Evolutionary conservation across 1,284 basidiomycete genomes (phyloP), one percentile per base, ranked within the genome.

Genomic region (Mycosarcoma maydis): DNA sequence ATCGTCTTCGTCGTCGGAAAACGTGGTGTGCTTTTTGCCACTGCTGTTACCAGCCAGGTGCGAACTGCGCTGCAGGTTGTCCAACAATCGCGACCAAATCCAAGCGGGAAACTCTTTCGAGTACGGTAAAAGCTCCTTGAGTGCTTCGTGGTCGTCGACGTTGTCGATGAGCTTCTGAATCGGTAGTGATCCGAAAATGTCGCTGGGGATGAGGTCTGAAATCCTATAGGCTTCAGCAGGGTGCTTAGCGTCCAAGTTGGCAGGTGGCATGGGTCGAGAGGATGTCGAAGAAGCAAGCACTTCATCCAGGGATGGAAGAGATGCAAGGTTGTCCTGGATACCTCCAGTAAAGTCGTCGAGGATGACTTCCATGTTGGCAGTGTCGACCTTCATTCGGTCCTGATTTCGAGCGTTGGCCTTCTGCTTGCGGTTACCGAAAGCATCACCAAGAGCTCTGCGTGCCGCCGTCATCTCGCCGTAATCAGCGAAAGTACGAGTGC

Each of bases 321-420:
- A 56, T 2, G 72, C 54, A 1, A 75, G 56, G 29, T 65, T 67
- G 23, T 69, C 61, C 29, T 72, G 71, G 41, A 80, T 81, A 9
- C 71, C 70, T 3, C 68, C 56, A 16, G 77, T 72, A 13, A 78
- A 75, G 22, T 77, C 66, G 56, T 73, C 70, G 8, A 80, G 64
- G 23, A 79, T 73, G 20, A 57, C 58, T 24, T 70, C 68, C 80
- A 80, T 80, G 49, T 76, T 73, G 41, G 62, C 69, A 9, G 75
- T 76, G 56, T 80, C 74, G 33, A 81, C 80, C 62, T 80, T 79
- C 78, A 81, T 80, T 30, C 75, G 62, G 48, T 81, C 80, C 48
- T 77, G 68, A 44, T 78, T 78, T 10, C 73, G 49, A 6, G 73
- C 74, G 14, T 75, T 71, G 40, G 66, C 60, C 61, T 80, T 81